Conservation (phyloP, 306 rosid species). For the Sphenostylis stenocarpa region DNA sequence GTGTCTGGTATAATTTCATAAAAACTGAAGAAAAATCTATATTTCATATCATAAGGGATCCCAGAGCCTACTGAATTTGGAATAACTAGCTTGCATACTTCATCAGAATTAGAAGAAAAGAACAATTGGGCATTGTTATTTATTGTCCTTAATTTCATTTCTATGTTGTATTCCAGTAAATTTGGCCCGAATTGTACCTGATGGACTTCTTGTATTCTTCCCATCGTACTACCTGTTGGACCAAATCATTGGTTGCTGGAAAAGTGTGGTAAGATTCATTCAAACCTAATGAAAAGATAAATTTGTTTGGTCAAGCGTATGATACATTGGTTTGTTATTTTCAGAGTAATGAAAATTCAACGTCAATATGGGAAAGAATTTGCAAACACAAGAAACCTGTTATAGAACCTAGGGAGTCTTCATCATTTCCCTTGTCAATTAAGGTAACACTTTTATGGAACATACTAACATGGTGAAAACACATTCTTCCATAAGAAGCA, state of each 20-base stretch:
- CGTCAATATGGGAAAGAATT: conserved; percentile 94
- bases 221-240: conserved; percentile 94
- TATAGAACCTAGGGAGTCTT: conserved; percentile 89
- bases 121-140: conserved; percentile 2
- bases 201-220: conserved; percentile 94
- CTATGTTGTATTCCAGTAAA: conserved; percentile 67
- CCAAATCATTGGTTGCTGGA: conserved; percentile 85
- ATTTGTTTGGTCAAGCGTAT: conserved; percentile 30
- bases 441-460: conserved; percentile 58
- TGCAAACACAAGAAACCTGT: conserved; percentile 90
- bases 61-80: not conserved
- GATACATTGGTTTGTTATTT: conserved; percentile 15
- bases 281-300: conserved; percentile 24
- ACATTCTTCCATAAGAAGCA: conserved; percentile 22
- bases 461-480: conserved; percentile 19
- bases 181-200: conserved; percentile 92
- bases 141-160: conserved; percentile 14
- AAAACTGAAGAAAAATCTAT: not conserved
- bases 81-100: not conserved
- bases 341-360: conserved; percentile 68
- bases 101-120: conserved; percentile 7
- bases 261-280: conserved; percentile 56
- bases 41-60: not conserved
- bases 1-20: conserved; percentile 10
- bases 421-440: conserved; percentile 74